These are phyloP conservation scores for Diaporthe caulivora DNA, from an alignment of 2,329 filamentous ascomycete species.

Conservation along the genomic window DNA sequence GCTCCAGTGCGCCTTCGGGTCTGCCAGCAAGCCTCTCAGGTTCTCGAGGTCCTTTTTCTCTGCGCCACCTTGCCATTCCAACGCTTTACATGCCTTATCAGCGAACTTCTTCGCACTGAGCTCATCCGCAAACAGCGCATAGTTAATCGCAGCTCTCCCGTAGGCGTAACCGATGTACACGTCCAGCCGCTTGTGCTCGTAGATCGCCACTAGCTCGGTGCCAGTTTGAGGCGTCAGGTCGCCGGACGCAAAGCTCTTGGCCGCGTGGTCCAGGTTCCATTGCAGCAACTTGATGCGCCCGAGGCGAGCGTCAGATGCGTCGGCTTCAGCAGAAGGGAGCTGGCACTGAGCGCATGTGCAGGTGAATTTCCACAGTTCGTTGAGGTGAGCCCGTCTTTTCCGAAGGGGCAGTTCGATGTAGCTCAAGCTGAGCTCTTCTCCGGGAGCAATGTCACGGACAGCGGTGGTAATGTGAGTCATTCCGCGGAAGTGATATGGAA, in stretches of 20 bases:
- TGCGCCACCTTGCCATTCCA: neutral
- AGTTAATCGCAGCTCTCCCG: neutral
- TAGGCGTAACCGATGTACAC: constrained; percentile 5
- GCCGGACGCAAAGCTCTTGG: neutral
- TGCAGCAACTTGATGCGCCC: constrained; percentile 5
- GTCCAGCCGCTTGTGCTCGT: constrained; percentile 4
- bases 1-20: constrained; percentile 21
- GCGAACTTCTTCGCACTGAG: neutral
- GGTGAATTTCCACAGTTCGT: neutral
- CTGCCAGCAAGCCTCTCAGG: neutral
- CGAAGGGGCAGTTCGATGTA: constrained; percentile 48
- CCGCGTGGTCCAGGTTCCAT: neutral
- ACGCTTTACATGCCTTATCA: neutral
- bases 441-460: constrained; percentile 51
- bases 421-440: constrained; percentile 56
- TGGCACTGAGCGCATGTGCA: constrained; percentile 7
- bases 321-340: neutral
- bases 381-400: neutral
- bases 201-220: neutral
- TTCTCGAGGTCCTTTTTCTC: constrained; percentile 6
- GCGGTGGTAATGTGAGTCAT: constrained; percentile 53
- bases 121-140: constrained; percentile 12
- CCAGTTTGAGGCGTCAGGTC: neutral
- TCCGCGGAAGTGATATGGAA: constrained; percentile 39
- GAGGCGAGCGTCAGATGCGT: constrained; percentile 3